Evolutionary conservation across 768 basidiomycete genomes (phyloP), one percentile per base, ranked within the genome.

Genomic region (Macrolepiota dolichaula): DNA sequence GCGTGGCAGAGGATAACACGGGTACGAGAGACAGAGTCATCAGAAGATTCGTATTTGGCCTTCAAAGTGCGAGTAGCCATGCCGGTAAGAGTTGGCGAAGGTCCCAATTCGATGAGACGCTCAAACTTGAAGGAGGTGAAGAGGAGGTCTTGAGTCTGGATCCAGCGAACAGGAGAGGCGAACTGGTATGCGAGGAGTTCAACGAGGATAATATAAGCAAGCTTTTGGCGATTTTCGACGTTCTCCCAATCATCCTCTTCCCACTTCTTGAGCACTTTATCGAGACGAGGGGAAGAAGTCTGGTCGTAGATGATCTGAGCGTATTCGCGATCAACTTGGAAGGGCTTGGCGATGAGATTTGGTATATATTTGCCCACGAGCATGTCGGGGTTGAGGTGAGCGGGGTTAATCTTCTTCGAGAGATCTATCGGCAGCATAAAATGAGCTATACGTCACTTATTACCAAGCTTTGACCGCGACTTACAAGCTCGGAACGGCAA

Each of bases 151-250:
- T 99, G 97, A 0, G 96, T 99, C 78, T 98, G 92, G 68, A 99
- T 99, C 97, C 97, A 99, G 53, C 96, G 91, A 19, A 99, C 96
- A 6, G 97, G 96, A 1, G 96, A 98, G 0, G 96, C 96, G 68
- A 96, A 98, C 72, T 99, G 97, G 71, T 99, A 99, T 13, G 97
- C 94, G 52, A 99, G 82, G 50, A 98, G 85, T 71, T 99, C 97
- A 63, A 98, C 95, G 61, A 99, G 87, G 70, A 98, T 96, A 66
- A 88, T 89, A 72, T 98, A 99, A 0, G 97, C 95, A 51, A 99
- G 84, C 68, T 92, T 89, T 74, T 98, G 94, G 51, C 95, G 91
- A 65, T 95, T 91, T 58, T 87, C 89, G 10, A 80, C 69, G 25
- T 83, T 79, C 25, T 78, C 91, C 97, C 97, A 99, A 61, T 83